Evolutionary conservation across 495 filamentous ascomycete species (phyloP).

Genomic region (Mytilinidion resinicola): DNA sequence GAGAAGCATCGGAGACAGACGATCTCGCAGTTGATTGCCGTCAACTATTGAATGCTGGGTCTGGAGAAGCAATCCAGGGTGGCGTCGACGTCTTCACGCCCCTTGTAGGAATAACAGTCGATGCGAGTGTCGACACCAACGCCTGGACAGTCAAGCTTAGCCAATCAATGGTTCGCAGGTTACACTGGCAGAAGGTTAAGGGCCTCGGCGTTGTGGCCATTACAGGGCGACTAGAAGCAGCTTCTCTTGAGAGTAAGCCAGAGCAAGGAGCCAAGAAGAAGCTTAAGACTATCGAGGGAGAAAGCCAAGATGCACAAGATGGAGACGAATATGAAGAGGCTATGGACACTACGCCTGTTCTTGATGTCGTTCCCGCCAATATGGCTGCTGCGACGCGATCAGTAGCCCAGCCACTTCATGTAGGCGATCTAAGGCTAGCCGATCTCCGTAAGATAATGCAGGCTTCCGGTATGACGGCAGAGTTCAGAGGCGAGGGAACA

Average conservation of each 20-base stretch:
- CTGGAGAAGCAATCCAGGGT: constrained; percentile 39
- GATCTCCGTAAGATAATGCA: constrained; percentile 82
- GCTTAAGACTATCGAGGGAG: constrained; percentile 53
- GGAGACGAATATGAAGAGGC: background rate
- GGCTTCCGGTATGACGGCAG: constrained; percentile 73
- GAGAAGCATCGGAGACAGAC: constrained; percentile 67
- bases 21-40: constrained; percentile 73
- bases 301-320: constrained; percentile 27
- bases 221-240: constrained; percentile 53
- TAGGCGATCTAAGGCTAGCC: constrained; percentile 85
- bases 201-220: constrained; percentile 84
- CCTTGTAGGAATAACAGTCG: constrained; percentile 57
- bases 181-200: constrained; percentile 92
- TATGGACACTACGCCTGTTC: constrained; percentile 32
- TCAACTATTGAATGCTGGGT: constrained; percentile 56
- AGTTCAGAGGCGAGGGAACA: constrained; percentile 90
- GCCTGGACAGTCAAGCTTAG: constrained; percentile 92
- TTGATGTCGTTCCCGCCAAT: constrained; percentile 72
- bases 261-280: constrained; percentile 50
- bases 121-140: constrained; percentile 95
- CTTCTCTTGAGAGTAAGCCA: constrained; percentile 28
- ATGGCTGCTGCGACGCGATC: constrained; percentile 70
- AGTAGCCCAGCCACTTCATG: constrained; percentile 82
- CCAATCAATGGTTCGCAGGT: constrained; percentile 67
- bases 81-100: constrained; percentile 72